Base-by-base conservation (phyloP, 2,329 filamentous ascomycete species). In the Xylaria sp. region DNA sequence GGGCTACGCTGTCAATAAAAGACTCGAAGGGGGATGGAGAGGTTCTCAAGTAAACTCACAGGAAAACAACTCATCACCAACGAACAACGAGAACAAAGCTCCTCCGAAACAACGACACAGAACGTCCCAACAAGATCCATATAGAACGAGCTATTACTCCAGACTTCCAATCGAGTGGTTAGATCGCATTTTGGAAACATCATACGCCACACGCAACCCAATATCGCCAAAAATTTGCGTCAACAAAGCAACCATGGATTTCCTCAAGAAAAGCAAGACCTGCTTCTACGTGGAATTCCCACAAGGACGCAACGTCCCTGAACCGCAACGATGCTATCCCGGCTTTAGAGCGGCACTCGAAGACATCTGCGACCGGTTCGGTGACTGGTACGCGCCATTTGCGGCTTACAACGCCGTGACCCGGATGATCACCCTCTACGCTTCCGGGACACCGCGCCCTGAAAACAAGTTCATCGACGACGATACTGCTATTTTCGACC, bases 151-250 rank as follows among this genome's bases (percentile, higher is more conserved):
- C 12, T 51, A 48, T 39, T 66, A 55, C 18, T 71, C 70, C 23
- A 61, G 20, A 39, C 63, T 63, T 52, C 70, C 70, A 4, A 32
- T 69, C 51, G 48, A 73, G 44, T 74, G 74, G 74, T 52, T 76
- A 41, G 75, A 77, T 48, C 32, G 10, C 37, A 57, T 77, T 25
- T 46, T 77, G 5, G 73, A 76, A 56, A 75, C 72, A 32, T 75
- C 75, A 8, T 51, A 70, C 25, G 12, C 44, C 15, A 70, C 68
- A 20, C 70, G 75, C 48, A 58, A 61, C 28, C 63, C 70, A 10
- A 66, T 66, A 32, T 68, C 65, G 15, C 54, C 64, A 12, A 63
- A 52, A 39, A 25, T 65, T 28, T 64, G 60, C 18, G 63, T 65
- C n/a, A 61, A 61, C 25, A 59, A 63, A 32, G 66, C 39, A 28